Evolutionary conservation across 2,329 filamentous ascomycete genomes (phyloP), one percentile per base, ranked within the genome.

Genomic region (Monosporascus sp.): DNA sequence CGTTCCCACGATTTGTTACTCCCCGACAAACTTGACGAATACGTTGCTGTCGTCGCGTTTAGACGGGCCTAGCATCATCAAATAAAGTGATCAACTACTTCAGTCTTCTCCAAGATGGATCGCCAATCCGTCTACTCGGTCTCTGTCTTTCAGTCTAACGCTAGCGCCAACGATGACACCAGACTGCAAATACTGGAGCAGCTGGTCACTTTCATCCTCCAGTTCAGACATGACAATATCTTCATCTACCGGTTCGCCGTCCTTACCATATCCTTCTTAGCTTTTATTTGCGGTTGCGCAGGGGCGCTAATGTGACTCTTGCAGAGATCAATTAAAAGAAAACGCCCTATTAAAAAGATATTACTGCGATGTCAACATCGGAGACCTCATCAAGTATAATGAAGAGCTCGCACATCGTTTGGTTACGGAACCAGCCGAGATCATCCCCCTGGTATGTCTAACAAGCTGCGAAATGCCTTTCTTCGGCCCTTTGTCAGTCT

Each of bases 361-460:
- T 75, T 97, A 87, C 72, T 97, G 94, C 76, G 93, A 99, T 70
- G 84, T 99, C 68, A 92, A 99, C 70, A 90, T 99, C 63, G 90
- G 89, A 57, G 93, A 99, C 70, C 77, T 99, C 55, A 97, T 97
- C 70, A 94, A 88, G 57, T 97, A 92, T 74, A 94, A 96, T 67
- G 93, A 97, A 72, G 91, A 97, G 70, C 80, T 99, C 55, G 94
- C 93, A 28, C 90, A 97, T 71, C 86, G 87, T 67, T 79, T 99
- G 57, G 89, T 88, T 20, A 94, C 89, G 48, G 91, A 97, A 68
- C 95, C 94, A 4, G 88, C 87, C 46, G 92, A 97, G 53, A 88
- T 96, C 52, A 94, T 99, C 55, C 93, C 94, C 55, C 76, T 97
- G 51, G 92, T 96, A 75, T 57, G 84, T 65, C n/a, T 17, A 31